Conservation (phyloP, 768 basidiomycete species). For the Collybiopsis luxurians region DNA sequence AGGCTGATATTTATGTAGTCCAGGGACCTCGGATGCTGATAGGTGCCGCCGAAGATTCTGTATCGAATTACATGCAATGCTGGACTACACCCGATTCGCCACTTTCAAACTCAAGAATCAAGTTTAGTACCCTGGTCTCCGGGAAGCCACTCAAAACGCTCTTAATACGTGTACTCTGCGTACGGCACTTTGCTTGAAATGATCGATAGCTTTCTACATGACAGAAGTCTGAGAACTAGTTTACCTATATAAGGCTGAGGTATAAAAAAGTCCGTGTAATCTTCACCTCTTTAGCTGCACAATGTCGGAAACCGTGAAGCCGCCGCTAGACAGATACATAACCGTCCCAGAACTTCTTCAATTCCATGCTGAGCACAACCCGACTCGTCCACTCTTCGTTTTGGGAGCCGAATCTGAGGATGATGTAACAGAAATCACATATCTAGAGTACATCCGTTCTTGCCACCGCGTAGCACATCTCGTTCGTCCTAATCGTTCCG, state of each 20-base stretch:
- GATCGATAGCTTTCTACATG: no score
- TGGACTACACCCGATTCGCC: no score
- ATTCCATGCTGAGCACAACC: conserved; percentile 20
- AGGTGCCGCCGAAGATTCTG: no score
- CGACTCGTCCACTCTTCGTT: conserved; percentile 19
- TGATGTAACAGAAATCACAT: conserved; percentile 17
- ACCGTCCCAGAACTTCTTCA: conserved; percentile 19
- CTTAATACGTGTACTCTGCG: no score
- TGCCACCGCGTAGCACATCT: conserved; percentile 19
- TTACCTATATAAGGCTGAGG: neutral
- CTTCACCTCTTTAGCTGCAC: neutral
- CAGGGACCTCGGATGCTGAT: no score
- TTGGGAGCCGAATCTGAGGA: conserved; percentile 11
- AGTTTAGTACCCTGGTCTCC: no score
- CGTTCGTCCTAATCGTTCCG: conserved; percentile 7
- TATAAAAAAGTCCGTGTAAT: neutral
- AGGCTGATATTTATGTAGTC: no score
- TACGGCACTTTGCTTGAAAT: no score
- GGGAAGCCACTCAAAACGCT: no score
- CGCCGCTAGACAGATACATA: conserved; percentile 16
- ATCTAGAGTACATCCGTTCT: conserved; percentile 25
- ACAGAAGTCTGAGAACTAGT: no score
- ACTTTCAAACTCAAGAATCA: no score
- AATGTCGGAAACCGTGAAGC: neutral
- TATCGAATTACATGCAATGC: no score